phyloP scores from a whole-genome alignment of 768 basidiomycete genomes.

The Macrolepiota albuminosa region DNA sequence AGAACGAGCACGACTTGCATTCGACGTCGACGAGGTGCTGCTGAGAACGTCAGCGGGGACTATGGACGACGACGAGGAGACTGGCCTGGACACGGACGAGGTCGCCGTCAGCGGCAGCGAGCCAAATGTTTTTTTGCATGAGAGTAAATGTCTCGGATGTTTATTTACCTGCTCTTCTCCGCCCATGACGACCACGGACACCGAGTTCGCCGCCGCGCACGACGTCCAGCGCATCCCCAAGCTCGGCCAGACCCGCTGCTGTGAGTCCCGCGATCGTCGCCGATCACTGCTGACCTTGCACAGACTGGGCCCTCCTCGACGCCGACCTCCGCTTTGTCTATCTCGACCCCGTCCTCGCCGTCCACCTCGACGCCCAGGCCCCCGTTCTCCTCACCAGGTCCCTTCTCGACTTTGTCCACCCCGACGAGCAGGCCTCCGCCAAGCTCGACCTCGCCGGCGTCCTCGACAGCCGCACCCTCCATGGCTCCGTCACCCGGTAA shows the following conservation, averaged over 20 bases:
- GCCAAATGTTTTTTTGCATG: conserved; percentile 74
- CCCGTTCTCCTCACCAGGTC: conserved; percentile 64
- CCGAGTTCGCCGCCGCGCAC: conserved; percentile 24
- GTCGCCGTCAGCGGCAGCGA: conserved; percentile 90
- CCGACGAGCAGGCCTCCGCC: conserved; percentile 76
- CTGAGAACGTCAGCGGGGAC: conserved; percentile 4
- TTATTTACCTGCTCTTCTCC: not conserved
- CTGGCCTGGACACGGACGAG: conserved; percentile 64
- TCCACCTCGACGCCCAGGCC: conserved; percentile 70
- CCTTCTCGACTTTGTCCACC: conserved; percentile 76
- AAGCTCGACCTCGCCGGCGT: conserved; percentile 70
- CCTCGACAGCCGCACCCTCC: conserved; percentile 67
- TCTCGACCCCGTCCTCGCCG: conserved; percentile 73
- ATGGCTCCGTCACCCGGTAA: conserved; percentile 80
- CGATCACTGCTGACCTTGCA: conserved; percentile 26
- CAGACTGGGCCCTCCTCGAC: conserved; percentile 84
- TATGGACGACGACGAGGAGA: not conserved
- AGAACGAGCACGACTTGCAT: conserved; percentile 32
- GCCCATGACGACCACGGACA: conserved; percentile 2
- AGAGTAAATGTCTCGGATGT: conserved; percentile 5
- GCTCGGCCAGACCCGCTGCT: conserved; percentile 71
- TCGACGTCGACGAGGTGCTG: conserved; percentile 60
- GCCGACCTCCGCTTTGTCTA: conserved; percentile 74
- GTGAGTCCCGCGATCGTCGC: conserved; percentile 48
- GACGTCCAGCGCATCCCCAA: conserved; percentile 39